Evolutionary conservation across 2,329 filamentous ascomycete species (phyloP), one percentile per base, ranked within the genome.

Genomic region (Mycocentrospora acerina): DNA sequence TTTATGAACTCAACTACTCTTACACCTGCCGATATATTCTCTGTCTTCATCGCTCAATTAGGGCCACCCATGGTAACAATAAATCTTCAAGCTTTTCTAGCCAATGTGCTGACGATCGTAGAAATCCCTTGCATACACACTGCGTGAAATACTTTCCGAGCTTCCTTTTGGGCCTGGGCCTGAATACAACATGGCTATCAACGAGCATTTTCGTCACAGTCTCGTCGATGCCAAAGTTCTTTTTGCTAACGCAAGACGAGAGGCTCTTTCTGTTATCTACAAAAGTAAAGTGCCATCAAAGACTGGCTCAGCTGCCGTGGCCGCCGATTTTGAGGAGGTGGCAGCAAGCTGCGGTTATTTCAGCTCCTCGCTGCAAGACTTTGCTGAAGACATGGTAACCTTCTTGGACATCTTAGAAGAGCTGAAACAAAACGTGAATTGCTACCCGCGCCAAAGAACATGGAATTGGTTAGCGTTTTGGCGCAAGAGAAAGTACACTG

Each of bases 291-390:
- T 90, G 53, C 75, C 90, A 26, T 81, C 80, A 9, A 81, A 81
- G 41, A 74, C 82, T 3, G 78, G 82, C 28, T 83, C 85, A 0
- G 77, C 88, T 35, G 85, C 86, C 46, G 78, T 91, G 7, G 85
- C 94, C 60, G 93, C 91, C 2, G 93, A 97, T 64, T 90, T 95
- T 40, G 93, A 98, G 64, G 93, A 98, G 67, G 90, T 97, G 9
- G 90, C 91, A 27, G 91, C 93, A n/a, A 94, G 90, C 40, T 98
- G 93, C 59, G 91, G 93, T 0, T 90, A 97, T 67, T 98, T 97
- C 62, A 91, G 88, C 60, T 96, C 93, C 63, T 94, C 87, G 29
- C 74, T 98, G 17, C 81, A 93, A 47, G 87, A 93, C 52, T 91
- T 97, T 59, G 90, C 89, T 0, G 88, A 95, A 60, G 90, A 96